A percentile compares a stretch with the other conserved stretches of the same genome.
These are phyloP conservation scores for Tillandsia leiboldiana DNA, from an alignment of 176 grass and related monocot genomes.

Conservation along the genomic window DNA sequence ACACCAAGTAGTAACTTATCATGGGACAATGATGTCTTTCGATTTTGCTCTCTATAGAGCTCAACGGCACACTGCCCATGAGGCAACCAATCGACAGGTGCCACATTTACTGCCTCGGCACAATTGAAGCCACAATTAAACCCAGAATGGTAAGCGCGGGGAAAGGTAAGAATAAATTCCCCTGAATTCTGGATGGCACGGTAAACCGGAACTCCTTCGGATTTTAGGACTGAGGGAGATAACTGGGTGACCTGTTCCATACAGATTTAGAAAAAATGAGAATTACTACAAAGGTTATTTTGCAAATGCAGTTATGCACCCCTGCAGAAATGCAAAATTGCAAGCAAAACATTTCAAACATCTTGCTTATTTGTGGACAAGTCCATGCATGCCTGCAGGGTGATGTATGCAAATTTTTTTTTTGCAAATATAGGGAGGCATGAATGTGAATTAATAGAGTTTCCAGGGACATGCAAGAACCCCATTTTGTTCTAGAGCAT, in stretches of 20 bases:
- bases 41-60: slow-evolving; percentile 67
- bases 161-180: slow-evolving; percentile 86
- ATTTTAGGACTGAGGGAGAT: slow-evolving; percentile 85
- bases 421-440: too few species aligned
- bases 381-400: too few species aligned
- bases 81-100: slow-evolving; percentile 85
- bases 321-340: background rate
- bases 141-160: slow-evolving; percentile 81
- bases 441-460: too few species aligned
- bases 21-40: slow-evolving; percentile 86
- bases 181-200: slow-evolving; percentile 66
- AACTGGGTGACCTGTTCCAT: slow-evolving; percentile 83
- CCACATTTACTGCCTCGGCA: slow-evolving; percentile 90
- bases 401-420: too few species aligned
- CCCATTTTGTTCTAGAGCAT: background rate
- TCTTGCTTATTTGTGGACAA: too few species aligned
- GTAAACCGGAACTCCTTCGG: slow-evolving; percentile 74
- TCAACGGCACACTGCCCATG: slow-evolving; percentile 75
- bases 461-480: too few species aligned
- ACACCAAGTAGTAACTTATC: slow-evolving; percentile 64
- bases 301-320: too few species aligned
- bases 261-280: slow-evolving; percentile 7
- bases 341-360: background rate
- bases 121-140: slow-evolving; percentile 99
- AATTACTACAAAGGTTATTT: too few species aligned